These are phyloP conservation scores for Geum urbanum DNA, from an alignment of 306 rosid genomes.

Conservation along the genomic window DNA sequence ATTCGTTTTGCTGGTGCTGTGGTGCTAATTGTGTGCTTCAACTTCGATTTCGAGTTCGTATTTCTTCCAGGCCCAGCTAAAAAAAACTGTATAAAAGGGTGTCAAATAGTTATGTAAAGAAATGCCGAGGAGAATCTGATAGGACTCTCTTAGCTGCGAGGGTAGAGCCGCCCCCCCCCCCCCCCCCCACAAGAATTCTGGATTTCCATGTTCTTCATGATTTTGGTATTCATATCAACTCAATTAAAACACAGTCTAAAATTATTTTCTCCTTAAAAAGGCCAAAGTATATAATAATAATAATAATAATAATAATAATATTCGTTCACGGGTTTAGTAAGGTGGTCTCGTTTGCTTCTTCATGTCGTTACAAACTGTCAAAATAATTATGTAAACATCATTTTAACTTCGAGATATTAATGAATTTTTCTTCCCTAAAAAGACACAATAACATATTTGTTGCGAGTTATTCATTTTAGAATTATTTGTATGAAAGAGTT, in stretches of 20 bases:
- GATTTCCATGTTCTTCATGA: not conserved
- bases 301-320: too few species aligned
- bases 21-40: constrained; percentile 5
- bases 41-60: constrained; percentile 4
- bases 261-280: not conserved
- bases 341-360: too few species aligned
- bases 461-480: too few species aligned
- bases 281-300: too few species aligned
- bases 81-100: not conserved
- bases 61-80: constrained; percentile 1
- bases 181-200: not conserved
- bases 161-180: too few species aligned
- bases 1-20: not conserved
- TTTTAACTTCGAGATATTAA: too few species aligned
- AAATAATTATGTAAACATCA: too few species aligned
- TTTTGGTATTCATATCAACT: not conserved
- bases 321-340: too few species aligned
- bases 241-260: not conserved
- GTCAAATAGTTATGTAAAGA: not conserved
- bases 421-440: too few species aligned
- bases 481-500: too few species aligned
- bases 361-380: too few species aligned
- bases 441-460: too few species aligned
- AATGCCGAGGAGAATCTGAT: not conserved
- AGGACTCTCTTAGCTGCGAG: constrained; percentile 8